Evolutionary conservation across 2,329 filamentous ascomycete species (phyloP).

Genomic region (Coniella lustricola): DNA sequence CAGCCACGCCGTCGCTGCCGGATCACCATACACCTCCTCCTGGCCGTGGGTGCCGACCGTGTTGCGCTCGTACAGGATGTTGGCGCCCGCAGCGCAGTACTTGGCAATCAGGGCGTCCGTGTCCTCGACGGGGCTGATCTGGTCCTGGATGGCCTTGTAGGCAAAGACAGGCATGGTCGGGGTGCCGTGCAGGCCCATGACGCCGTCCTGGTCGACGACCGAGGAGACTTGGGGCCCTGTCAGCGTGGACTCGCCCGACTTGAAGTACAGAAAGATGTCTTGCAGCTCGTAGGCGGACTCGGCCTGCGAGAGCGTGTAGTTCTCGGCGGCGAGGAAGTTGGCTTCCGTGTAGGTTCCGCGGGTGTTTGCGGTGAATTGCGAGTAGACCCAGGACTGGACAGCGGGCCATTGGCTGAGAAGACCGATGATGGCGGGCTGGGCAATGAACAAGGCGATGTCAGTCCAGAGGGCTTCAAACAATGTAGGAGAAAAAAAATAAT

Average conservation of each 20-base stretch:
- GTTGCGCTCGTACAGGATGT: slow-evolving; percentile 38
- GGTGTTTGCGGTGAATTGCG: slow-evolving; percentile 22
- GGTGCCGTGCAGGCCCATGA: slow-evolving; percentile 31
- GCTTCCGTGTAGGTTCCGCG: slow-evolving; percentile 27
- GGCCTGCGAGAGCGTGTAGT: slow-evolving; percentile 22
- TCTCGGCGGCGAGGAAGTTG: slow-evolving; percentile 25
- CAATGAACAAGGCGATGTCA: not conserved
- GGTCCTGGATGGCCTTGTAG: slow-evolving; percentile 40
- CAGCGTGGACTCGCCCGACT: slow-evolving; percentile 25
- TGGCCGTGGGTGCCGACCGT: slow-evolving; percentile 32
- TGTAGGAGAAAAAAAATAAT: not conserved
- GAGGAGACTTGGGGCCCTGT: slow-evolving; percentile 19
- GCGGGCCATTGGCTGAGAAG: slow-evolving; percentile 28
- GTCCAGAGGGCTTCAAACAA: not conserved
- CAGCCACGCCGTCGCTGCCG: slow-evolving; percentile 20
- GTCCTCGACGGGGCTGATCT: slow-evolving; percentile 33
- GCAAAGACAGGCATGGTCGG: slow-evolving; percentile 39
- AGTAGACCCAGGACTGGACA: slow-evolving; percentile 20
- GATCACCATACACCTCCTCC: slow-evolving; percentile 22
- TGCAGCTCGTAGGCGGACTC: slow-evolving; percentile 26
- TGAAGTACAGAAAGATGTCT: slow-evolving; percentile 35
- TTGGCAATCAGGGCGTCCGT: slow-evolving; percentile 32
- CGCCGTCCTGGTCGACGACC: slow-evolving; percentile 25
- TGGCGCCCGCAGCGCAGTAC: slow-evolving; percentile 34
- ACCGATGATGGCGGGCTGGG: slow-evolving; percentile 21